Evolutionary conservation across 331 rosid species (phyloP), one percentile per base, ranked within the genome.

Genomic region (Acacia concinna): DNA sequence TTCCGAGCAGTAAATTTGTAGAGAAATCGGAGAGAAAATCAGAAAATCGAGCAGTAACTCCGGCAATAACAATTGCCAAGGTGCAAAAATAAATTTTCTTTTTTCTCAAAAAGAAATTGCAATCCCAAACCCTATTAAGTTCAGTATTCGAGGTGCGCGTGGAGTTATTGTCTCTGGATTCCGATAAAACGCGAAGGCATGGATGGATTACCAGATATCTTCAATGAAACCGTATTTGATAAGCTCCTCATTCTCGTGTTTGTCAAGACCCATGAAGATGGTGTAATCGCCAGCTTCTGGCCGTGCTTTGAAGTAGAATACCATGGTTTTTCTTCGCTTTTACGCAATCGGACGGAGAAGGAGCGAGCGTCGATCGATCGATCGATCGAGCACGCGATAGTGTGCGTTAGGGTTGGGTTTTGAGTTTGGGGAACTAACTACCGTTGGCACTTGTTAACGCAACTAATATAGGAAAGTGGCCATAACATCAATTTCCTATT

Each of bases 211-310:
- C 99, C 98, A 96, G 68, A 96, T 85, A 76, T 96, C 98, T 87
- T 96, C 99, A 59, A 88, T 86, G 73, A 96, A 91, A 74, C 98
- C 99, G 56, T 88, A 96, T 81, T 91, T 96, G 93, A 96, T 96
- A 86, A 96, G 99, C 84, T 96, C 99, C 89, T 96, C 98, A 69
- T 96, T 93, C 92, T 96, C 98, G 86, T 25, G 75, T 86, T 96
- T 96, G 88, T 96, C 99, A 66, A 93, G 99, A 1, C 98, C 99
- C 99, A 96, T 96, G 92, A 96, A 93, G 83, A 96, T 93, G 84
- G 95, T 89, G 90, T 68, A 96, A 83, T 96, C 99, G 49, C 99
- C 99, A 6, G 81, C 91, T 84, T 96, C 99, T 0, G 98, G 91
- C 66, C 99, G 98, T 6, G 99, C 97, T 83, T 96, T 93, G 93